A percentile compares a stretch with the other conserved stretches of the same genome.
Conservation (phyloP, 345 rosid species). For the Zanthoxylum bungeanum region DNA sequence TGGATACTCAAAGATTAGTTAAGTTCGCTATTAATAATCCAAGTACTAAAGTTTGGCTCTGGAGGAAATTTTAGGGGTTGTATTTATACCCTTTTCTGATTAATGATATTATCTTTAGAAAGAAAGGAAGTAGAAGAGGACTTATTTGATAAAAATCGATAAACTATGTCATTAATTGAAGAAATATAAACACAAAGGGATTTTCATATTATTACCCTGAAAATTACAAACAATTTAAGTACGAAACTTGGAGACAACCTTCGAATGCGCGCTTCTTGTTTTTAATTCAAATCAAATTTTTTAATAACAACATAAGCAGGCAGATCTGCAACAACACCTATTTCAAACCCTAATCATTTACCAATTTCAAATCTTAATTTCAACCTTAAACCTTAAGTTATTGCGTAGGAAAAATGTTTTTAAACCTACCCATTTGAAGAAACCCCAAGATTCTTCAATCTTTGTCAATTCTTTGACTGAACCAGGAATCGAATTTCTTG, state of each 20-base stretch:
- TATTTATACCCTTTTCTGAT: no score
- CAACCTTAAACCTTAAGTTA: neutral
- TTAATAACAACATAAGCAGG: neutral
- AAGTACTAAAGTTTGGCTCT: no score
- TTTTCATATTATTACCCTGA: no score
- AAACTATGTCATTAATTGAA: neutral
- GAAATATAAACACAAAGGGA: neutral
- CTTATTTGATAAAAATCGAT: neutral
- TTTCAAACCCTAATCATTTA: neutral
- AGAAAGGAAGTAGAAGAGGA: neutral
- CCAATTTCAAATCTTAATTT: neutral
- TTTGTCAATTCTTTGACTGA: neutral
- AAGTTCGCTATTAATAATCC: no score
- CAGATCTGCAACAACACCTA: slow-evolving; percentile 2
- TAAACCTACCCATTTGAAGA: neutral
- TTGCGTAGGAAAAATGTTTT: neutral
- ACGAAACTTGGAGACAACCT: neutral
- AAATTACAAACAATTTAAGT: neutral
- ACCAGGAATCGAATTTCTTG: neutral
- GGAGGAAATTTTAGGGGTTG: no score
- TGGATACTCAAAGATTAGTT: no score
- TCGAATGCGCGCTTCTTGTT: slow-evolving; percentile 6
- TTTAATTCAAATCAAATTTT: slow-evolving; percentile 1
- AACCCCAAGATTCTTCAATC: neutral
- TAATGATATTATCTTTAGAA: no score